These are phyloP conservation scores for Verticillium zaregamsianum DNA, from an alignment of 2,329 filamentous ascomycete genomes.

Conservation along the genomic window DNA sequence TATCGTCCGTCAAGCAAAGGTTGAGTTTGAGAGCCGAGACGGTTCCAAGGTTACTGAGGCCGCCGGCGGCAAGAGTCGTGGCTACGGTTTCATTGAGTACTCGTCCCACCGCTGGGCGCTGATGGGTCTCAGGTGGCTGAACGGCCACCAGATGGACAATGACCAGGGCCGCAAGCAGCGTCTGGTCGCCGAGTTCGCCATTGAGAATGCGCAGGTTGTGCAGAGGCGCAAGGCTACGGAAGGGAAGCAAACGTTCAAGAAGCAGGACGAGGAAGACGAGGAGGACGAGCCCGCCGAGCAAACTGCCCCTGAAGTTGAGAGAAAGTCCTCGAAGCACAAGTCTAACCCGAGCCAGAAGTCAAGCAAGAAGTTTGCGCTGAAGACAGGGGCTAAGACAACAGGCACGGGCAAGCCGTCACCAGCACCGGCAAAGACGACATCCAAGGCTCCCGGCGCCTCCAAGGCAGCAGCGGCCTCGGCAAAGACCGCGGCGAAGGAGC, in stretches of 20 bases:
- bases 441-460: conserved; percentile 3
- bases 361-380: conserved; percentile 25
- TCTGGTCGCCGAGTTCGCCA: conserved; percentile 93
- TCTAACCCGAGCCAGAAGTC: conserved; percentile 26
- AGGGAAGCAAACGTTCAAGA: conserved; percentile 20
- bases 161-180: conserved; percentile 76
- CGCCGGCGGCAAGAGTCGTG: conserved; percentile 76
- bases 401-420: conserved; percentile 11
- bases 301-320: conserved; percentile 21
- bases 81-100: conserved; percentile 98
- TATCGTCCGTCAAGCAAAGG: conserved; percentile 89
- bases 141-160: conserved; percentile 64
- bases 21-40: conserved; percentile 85
- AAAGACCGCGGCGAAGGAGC: conserved; percentile 14
- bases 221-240: conserved; percentile 54
- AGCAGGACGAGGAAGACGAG: conserved; percentile 14
- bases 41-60: conserved; percentile 79
- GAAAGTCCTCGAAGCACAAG: conserved; percentile 25
- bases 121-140: conserved; percentile 92
- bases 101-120: conserved; percentile 88
- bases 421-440: background rate
- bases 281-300: conserved; percentile 26
- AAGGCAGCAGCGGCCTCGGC: background rate
- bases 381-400: conserved; percentile 27
- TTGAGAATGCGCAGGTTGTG: conserved; percentile 97